Base-by-base conservation (phyloP, 768 basidiomycete species). In the Boletus pseudo-olivaceus region DNA sequence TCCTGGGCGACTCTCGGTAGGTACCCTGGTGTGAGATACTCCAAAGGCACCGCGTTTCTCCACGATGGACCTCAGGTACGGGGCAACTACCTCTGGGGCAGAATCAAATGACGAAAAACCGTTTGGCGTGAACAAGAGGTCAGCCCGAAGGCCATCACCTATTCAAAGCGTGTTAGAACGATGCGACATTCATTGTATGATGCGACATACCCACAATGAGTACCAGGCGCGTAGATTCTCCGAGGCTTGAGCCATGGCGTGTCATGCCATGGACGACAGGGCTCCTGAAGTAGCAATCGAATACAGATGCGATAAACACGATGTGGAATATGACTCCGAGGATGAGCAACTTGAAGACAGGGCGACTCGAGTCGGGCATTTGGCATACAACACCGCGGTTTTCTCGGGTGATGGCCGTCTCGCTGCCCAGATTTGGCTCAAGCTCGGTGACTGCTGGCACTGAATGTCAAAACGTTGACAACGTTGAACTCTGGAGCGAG, bases 221-320 rank as follows among this genome's bases (percentile, higher is more conserved):
- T 4, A 91, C 89, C 30, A 93, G 75, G 5, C 91, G 78, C 60
- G 88, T 86, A 10, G 91, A 81, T 53, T 81, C 77, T 33, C 80
- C 75, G 5, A 62, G 57, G 9, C 68, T 68, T 2, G 76, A 64
- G 4, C 76, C 76, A 62, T 81, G 78, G 43, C 76, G 80, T 59
- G 74, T 66, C 87, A 91, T 90, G 47, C 88, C 88, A 74, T 84
- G 78, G 23, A 90, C 88, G 8, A 90, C 88, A 0, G 90, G 87
- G 60, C 84, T 88, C 26, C 82, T 88, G 67, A 94, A 94, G 68
- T 93, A 94, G 70, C 90, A 92, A 71, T 93, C 89, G 71, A 94
- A 94, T 15, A 77, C 82, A 4, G 86, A 83, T 34, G 77, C 79
- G 49, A 87, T 86, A 69, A 83, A 90, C 6, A 84, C 75, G 49